Base-by-base conservation (phyloP, 441 rosid species). In the Jatropha multifida region DNA sequence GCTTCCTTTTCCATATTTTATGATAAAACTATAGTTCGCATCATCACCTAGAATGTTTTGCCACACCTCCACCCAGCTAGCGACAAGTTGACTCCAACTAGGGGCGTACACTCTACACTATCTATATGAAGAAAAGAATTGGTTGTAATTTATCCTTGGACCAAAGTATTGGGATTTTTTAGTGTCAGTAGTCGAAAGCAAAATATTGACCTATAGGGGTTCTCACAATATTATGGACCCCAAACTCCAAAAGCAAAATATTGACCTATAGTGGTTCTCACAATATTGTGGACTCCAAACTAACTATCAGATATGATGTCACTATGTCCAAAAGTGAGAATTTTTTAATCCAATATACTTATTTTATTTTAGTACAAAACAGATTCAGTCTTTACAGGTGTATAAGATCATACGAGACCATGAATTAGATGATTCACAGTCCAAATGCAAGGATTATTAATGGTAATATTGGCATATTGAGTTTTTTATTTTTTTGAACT, bases 171-270 rank as follows among this genome's bases (percentile, higher is more conserved):
- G 60, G 23, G 18, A 1, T 56, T 56, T n/a, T 55, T 5, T n/a
- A 8, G 11, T 18, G 12, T 56, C 60, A 56, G 18, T 56, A 56
- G 60, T n/a, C n/a, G 8, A 56, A 44, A 71, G 5, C 54, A 41
- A 44, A 56, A 13, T 71, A 71, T 26, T 55, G 14, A 71, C 26
- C 42, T 71, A 38, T 41, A 71, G 60, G 49, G 37, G 59, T 68
- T 68, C 55, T 56, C 9, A 38, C 32, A 54, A 14, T 72, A 20
- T 71, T 42, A 9, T 14, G n/a, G 26, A 58, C 40, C 41, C 40
- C 0, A 18, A 23, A 71, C 65, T 18, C 23, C n/a, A 3, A 56
- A 44, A 71, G 5, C 54, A 41, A 44, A 56, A 13, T 71, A 71
- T 26, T 55, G 14, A 71, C 26, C 42, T 71, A 38, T 41, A 71